Conservation (phyloP, 768 basidiomycete genomes). For the Dioszegia aurantiaca region DNA sequence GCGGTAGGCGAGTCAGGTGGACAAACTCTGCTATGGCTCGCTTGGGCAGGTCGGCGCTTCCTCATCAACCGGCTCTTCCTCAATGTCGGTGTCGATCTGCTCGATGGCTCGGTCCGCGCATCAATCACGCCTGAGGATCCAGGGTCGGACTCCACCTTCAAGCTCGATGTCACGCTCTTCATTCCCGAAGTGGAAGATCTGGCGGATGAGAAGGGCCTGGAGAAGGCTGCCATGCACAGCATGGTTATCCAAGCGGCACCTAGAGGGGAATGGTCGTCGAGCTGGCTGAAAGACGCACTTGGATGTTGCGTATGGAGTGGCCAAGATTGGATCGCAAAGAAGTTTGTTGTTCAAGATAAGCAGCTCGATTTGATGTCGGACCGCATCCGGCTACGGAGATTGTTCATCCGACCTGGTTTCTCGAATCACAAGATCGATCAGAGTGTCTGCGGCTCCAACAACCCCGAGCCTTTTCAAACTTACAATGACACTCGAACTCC, state of each 20-base stretch:
- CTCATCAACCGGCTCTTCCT: neutral
- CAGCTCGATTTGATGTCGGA: neutral
- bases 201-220: neutral
- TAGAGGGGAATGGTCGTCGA: neutral
- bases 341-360: neutral
- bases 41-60: neutral
- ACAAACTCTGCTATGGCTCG: neutral
- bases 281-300: neutral
- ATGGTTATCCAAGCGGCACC: neutral
- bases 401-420: neutral
- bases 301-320: neutral
- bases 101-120: neutral
- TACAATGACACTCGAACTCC: neutral
- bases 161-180: slow-evolving; percentile 1
- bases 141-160: neutral
- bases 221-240: neutral
- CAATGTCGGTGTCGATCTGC: neutral
- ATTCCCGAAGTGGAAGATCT: neutral
- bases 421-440: neutral
- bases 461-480: neutral
- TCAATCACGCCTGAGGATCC: neutral
- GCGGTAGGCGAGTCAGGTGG: neutral
- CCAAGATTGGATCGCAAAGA: neutral
- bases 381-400: neutral
- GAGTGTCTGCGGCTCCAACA: no score